Base-by-base conservation (phyloP, 108 stramenopile genomes). In the Epithemia pelagica region DNA sequence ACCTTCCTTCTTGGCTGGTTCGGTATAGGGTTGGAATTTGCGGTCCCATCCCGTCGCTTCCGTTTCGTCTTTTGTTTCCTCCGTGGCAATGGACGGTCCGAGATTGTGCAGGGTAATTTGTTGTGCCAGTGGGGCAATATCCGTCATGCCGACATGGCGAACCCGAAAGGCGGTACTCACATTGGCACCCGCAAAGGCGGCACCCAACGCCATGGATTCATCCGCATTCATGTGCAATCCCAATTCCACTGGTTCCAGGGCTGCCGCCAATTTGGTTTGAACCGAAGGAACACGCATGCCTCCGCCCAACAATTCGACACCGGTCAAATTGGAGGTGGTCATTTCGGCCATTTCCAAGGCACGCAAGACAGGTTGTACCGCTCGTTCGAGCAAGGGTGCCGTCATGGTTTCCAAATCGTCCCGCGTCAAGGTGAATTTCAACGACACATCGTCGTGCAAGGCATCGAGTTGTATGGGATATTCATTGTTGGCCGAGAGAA, bases 181-280 rank as follows among this genome's bases (percentile, higher is more conserved):
- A 73, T 99, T 99, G 54, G 99, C 99, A 23, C 96, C 99, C 61
- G 89, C 89, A 80, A 99, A 99, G 52, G 98, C 95, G 18, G 99
- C 97, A 32, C 99, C 99, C 31, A 99, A 69, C 2, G 98, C 98
- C 92, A 95, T 93, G 69, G 90, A 91, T 77, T 99, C 99, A 76
- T 99, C 99, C 52, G 96, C 94, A 81, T 99, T 99, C 66, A 99
- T 89, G 80, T 99, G 99, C 86, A 91, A 81, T 26, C 96, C 96
- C 53, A 99, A 85, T 63, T 87, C 92, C 71, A 83, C 76, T n/a
- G 72, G 76, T n/a, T 72, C 82, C 58, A 89, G 58, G 18, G 77
- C 76, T 30, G 70, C 59, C 20, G 66, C 62, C 28, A 71, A 18
- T 26, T 54, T 32, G 62, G 95, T 91, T 66, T 97, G 96, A 29